These are phyloP conservation scores for Kodamaea restingae DNA, from an alignment of 805 yeast species.

Conservation along the genomic window DNA sequence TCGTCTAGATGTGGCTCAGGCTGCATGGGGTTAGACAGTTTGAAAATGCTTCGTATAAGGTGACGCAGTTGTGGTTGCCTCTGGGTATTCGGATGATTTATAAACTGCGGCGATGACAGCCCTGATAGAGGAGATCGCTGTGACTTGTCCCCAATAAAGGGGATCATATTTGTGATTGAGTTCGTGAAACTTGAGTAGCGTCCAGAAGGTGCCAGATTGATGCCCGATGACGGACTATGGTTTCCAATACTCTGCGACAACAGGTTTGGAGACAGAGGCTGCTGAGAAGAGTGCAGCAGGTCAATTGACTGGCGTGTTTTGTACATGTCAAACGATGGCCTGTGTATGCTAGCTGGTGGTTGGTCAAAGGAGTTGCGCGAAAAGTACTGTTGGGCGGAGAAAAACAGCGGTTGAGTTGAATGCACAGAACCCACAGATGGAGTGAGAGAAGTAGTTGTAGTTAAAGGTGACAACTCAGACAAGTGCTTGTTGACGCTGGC, in stretches of 20 bases:
- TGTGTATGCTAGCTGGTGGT: slow-evolving; percentile 16
- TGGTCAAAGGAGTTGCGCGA: slow-evolving; percentile 37
- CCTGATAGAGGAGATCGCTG: slow-evolving; percentile 18
- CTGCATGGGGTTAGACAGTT: slow-evolving; percentile 9
- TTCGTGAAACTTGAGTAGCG: slow-evolving; percentile 32
- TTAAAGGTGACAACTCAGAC: slow-evolving; percentile 37
- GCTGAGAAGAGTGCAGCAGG: slow-evolving; percentile 6
- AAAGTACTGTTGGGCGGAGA: slow-evolving; percentile 41
- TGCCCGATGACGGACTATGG: slow-evolving; percentile 1
- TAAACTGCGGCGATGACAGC: slow-evolving; percentile 16
- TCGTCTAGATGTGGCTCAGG: slow-evolving; percentile 4
- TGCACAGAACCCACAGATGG: slow-evolving; percentile 39
- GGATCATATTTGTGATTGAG: slow-evolving; percentile 38
- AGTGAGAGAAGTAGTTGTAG: slow-evolving; percentile 41
- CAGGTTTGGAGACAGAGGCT: slow-evolving; percentile 6
- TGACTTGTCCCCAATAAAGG: slow-evolving; percentile 35
- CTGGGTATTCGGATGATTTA: slow-evolving; percentile 5
- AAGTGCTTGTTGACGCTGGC: slow-evolving; percentile 7
- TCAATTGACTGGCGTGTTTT: slow-evolving; percentile 29
- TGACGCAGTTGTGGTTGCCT: slow-evolving; percentile 26
- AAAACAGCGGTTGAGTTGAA: slow-evolving; percentile 41
- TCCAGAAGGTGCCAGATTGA: slow-evolving; percentile 11
- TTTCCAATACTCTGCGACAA: background rate
- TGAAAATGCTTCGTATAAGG: slow-evolving; percentile 19
- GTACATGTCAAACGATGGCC: slow-evolving; percentile 32